Percentiles rank a stretch among this genome's conserved stretches.
Evolutionary conservation across 169 alveolate genomes (phyloP).

Genomic region (Fabrea salina): DNA sequence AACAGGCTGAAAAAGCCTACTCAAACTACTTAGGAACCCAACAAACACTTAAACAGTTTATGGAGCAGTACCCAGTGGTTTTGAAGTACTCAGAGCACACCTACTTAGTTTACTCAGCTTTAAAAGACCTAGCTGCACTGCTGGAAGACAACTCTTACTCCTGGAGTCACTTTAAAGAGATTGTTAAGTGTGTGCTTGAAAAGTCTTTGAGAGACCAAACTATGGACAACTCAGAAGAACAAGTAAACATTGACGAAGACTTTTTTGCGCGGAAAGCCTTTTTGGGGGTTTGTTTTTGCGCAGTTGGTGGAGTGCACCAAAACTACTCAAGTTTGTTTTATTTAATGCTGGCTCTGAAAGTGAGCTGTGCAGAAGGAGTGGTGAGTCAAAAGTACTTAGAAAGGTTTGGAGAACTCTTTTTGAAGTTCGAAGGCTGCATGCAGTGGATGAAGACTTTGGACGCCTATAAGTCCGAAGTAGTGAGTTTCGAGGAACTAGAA

Average conservation of each 20-base stretch:
- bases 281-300: constrained; percentile 30
- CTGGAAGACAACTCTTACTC: constrained; percentile 41
- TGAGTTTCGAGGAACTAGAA: not conserved
- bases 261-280: constrained; percentile 14
- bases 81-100: constrained; percentile 29
- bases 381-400: constrained; percentile 34
- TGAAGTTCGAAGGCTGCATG: constrained; percentile 6
- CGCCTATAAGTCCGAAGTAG: no score
- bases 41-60: constrained; percentile 27
- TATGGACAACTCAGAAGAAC: not conserved
- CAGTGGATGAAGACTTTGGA: constrained; percentile 43
- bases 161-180: constrained; percentile 39
- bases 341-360: constrained; percentile 39
- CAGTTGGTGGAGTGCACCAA: constrained; percentile 34
- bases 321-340: constrained; percentile 35
- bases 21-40: no score
- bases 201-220: constrained; percentile 1
- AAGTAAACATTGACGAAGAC: not conserved
- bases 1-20: no score
- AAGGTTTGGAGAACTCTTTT: constrained; percentile 31
- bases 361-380: constrained; percentile 27
- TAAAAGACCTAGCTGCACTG: constrained; percentile 35
- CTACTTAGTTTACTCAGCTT: constrained; percentile 26
- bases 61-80: constrained; percentile 9
- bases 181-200: constrained; percentile 17